These are phyloP conservation scores for Saccharomyces pastorianus DNA, from an alignment of 1,139 yeast genomes.

Conservation along the genomic window DNA sequence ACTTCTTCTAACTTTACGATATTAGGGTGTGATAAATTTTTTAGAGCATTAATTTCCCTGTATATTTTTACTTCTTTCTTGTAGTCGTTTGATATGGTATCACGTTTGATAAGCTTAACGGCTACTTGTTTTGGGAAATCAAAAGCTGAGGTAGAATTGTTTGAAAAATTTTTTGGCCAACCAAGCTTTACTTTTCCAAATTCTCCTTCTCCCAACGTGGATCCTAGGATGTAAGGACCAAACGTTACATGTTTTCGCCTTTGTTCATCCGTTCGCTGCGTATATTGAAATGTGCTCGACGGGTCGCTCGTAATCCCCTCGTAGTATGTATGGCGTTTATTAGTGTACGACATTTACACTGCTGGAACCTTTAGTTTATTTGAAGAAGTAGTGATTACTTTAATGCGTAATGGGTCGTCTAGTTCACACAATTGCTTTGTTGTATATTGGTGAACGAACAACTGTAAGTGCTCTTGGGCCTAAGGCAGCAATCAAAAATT, in stretches of 20 bases:
- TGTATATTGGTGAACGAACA: background rate
- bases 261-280: constrained; percentile 3
- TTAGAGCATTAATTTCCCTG: constrained; percentile 85
- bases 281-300: constrained; percentile 1
- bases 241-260: constrained; percentile 45
- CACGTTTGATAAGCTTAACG: constrained; percentile 81
- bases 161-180: constrained; percentile 45
- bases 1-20: constrained; percentile 89
- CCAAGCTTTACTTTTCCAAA: constrained; percentile 95
- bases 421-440: no score
- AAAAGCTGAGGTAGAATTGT: constrained; percentile 1
- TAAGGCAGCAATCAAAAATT: background rate
- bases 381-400: background rate
- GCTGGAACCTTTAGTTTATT: background rate
- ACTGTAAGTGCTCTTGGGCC: background rate
- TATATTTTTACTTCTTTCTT: constrained; percentile 82
- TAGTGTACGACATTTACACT: constrained; percentile 1
- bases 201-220: constrained; percentile 94
- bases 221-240: constrained; percentile 81
- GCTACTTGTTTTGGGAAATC: constrained; percentile 74
- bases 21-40: constrained; percentile 83
- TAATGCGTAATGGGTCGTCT: background rate
- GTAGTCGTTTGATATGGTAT: constrained; percentile 71
- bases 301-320: constrained; percentile 14
- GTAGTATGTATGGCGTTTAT: constrained; percentile 21